A percentile compares a stretch with the other conserved stretches of the same genome.
Conservation (phyloP, 2,329 filamentous ascomycete species). For the Penicillium decumbens region DNA sequence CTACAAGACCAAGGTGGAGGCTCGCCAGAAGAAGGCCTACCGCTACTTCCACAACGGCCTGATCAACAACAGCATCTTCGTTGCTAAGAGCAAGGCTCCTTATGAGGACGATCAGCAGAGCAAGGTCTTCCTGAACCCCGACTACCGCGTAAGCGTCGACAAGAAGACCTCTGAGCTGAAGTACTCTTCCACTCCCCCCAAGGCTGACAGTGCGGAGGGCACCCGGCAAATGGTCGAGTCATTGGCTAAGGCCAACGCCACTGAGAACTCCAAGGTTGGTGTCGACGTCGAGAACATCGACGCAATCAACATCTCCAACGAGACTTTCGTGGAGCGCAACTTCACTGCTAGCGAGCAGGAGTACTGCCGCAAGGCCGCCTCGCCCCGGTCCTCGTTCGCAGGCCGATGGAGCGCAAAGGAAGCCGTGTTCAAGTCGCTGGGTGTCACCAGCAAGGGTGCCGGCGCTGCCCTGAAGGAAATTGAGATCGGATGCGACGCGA, state of each 20-base stretch:
- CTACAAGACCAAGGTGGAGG: constrained; percentile 84
- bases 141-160: constrained; percentile 76
- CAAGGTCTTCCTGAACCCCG: constrained; percentile 88
- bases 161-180: constrained; percentile 78
- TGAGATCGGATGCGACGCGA: constrained; percentile 77
- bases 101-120: constrained; percentile 84
- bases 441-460: constrained; percentile 78
- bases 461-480: constrained; percentile 91
- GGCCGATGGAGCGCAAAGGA: constrained; percentile 97
- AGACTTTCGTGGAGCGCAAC: constrained; percentile 90
- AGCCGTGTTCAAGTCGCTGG: constrained; percentile 94
- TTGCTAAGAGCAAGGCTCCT: constrained; percentile 85
- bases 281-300: constrained; percentile 89
- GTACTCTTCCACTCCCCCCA: constrained; percentile 67
- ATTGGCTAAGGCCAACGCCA: constrained; percentile 61
- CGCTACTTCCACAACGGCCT: constrained; percentile 97
- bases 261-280: constrained; percentile 71
- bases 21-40: constrained; percentile 97
- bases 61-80: constrained; percentile 97
- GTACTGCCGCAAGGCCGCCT: constrained; percentile 77
- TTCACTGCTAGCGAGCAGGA: constrained; percentile 79
- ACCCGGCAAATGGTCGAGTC: constrained; percentile 73
- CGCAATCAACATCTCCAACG: constrained; percentile 86
- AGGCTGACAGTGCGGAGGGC: constrained; percentile 55
- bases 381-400: constrained; percentile 84